Percentiles rank a stretch among this genome's conserved stretches.
Conservation (phyloP, 805 yeast species). For the Ogataea salicorniae region DNA sequence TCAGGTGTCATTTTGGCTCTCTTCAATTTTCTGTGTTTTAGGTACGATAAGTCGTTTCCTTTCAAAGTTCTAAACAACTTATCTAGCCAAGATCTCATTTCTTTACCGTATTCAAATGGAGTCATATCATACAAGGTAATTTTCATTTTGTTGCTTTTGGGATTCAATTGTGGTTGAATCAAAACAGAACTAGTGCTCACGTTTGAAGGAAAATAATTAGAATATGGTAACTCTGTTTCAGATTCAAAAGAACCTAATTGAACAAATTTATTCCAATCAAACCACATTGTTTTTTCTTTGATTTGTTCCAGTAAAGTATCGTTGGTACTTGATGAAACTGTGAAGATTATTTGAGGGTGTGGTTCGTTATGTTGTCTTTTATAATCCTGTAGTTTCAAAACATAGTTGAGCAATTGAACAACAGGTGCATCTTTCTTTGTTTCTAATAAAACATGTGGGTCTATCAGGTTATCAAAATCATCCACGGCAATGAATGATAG, state of each 20-base stretch:
- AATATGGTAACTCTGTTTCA: conserved; percentile 17
- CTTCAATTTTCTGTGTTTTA: conserved; percentile 22
- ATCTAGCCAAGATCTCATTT: conserved; percentile 17
- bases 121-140: conserved; percentile 22
- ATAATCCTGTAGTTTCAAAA: conserved; percentile 29
- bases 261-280: conserved; percentile 29
- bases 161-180: conserved; percentile 17
- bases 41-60: conserved; percentile 20
- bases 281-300: conserved; percentile 47
- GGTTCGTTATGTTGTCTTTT: conserved; percentile 27
- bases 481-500: conserved; percentile 29
- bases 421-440: conserved; percentile 23
- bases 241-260: conserved; percentile 23
- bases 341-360: conserved; percentile 28
- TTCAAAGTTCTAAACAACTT: conserved; percentile 15
- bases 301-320: conserved; percentile 45
- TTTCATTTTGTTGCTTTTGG: conserved; percentile 14
- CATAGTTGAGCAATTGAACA: conserved; percentile 28
- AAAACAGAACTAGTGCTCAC: conserved; percentile 23
- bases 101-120: conserved; percentile 21
- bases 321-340: conserved; percentile 30
- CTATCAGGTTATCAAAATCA: conserved; percentile 31
- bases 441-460: conserved; percentile 12
- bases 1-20: conserved; percentile 13
- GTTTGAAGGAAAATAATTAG: conserved; percentile 17